Evolutionary conservation across 1,139 yeast species (phyloP), one percentile per base, ranked within the genome.

Genomic region (Kodamaea plutei): DNA sequence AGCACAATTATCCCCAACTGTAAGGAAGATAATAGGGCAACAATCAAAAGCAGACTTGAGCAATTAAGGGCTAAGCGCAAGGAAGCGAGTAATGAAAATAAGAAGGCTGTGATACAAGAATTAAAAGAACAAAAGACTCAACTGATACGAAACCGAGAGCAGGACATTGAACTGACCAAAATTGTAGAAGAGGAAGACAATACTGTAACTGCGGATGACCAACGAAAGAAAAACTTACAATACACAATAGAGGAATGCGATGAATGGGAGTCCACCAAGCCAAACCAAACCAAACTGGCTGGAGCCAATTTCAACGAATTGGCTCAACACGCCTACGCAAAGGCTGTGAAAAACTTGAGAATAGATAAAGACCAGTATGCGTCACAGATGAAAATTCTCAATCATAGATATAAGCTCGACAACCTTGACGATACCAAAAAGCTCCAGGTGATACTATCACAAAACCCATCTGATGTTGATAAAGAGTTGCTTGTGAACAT

Each of bases 201-300:
- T n/a, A n/a, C n/a, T n/a, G n/a, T n/a, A n/a, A n/a, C n/a, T n/a
- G n/a, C n/a, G n/a, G n/a, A n/a, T n/a, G n/a, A n/a, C n/a, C n/a
- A n/a, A n/a, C n/a, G 76, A 11, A 45, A 58, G 27, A 60, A 70
- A 30, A 71, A 73, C 4, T 59, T 83, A 65, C 73, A 71, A 30
- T 84, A 83, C 61, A 71, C 85, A 0, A 70, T 83, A 2, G 79
- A 76, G 35, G 84, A 85, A 33, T 71, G 77, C 33, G 85, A 80
- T 43, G 62, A 64, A 33, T 84, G 93, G 91, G 73, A 74, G 16
- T 58, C 54, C 22, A 69, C 63, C 39, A 54, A 58, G 31, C 30
- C 38, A 4, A 35, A 32, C 25, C 23, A 32, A 13, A 36, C 42
- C 10, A 34, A 24, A 10, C 29, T 29, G 18, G 32, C 34, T 5